Conservation (phyloP, 2,329 filamentous ascomycete genomes). For the Lachnellula hyalina region DNA sequence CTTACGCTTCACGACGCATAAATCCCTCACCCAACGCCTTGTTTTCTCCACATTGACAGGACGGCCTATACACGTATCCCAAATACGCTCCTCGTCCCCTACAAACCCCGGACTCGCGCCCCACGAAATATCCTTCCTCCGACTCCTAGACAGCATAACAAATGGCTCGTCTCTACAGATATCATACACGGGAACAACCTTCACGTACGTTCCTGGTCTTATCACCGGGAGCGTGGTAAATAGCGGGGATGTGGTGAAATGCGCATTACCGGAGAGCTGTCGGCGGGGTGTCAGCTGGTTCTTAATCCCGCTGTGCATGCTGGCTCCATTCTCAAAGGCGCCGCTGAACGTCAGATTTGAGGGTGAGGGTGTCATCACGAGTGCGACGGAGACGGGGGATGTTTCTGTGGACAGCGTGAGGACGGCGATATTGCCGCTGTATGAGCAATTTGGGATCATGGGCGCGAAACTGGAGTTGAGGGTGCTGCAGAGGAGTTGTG, state of each 20-base stretch:
- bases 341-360: slow-evolving; percentile 87
- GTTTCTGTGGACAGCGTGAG: slow-evolving; percentile 90
- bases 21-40: slow-evolving; percentile 75
- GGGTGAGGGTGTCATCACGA: slow-evolving; percentile 88
- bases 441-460: slow-evolving; percentile 81
- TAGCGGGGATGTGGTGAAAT: slow-evolving; percentile 65
- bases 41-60: slow-evolving; percentile 89
- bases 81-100: slow-evolving; percentile 82
- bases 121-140: slow-evolving; percentile 92
- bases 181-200: slow-evolving; percentile 88
- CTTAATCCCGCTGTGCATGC: slow-evolving; percentile 78
- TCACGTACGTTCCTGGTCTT: slow-evolving; percentile 86
- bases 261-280: slow-evolving; percentile 73
- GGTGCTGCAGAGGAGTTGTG: slow-evolving; percentile 73
- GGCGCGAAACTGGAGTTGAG: slow-evolving; percentile 77
- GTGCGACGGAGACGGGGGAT: slow-evolving; percentile 76
- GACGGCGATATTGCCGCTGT: slow-evolving; percentile 85
- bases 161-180: slow-evolving; percentile 95
- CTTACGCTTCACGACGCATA: slow-evolving; percentile 78
- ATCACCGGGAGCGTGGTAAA: slow-evolving; percentile 83
- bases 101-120: slow-evolving; percentile 84
- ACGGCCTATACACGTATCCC: slow-evolving; percentile 81
- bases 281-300: slow-evolving; percentile 85
- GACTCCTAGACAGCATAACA: slow-evolving; percentile 88
- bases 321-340: slow-evolving; percentile 89